Conservation (phyloP, 1,284 basidiomycete genomes). For the Pholiota adiposa region DNA sequence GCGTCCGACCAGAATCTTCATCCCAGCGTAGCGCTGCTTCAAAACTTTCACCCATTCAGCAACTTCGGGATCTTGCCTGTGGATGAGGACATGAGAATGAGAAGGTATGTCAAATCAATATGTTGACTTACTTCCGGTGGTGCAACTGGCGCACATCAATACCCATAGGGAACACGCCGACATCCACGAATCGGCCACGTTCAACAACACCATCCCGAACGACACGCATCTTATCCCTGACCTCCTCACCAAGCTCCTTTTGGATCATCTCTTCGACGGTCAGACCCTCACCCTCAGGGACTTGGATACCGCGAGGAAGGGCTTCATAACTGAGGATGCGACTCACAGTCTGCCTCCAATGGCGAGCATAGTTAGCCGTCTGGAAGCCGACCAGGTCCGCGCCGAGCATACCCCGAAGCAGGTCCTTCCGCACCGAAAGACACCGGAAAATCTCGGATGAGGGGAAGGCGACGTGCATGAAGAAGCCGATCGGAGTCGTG, state of each 20-base stretch:
- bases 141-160: constrained; percentile 80
- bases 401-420: constrained; percentile 78
- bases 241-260: constrained; percentile 23
- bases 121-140: constrained; percentile 59
- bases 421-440: constrained; percentile 66
- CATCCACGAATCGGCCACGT: constrained; percentile 73
- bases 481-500: constrained; percentile 82
- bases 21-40: constrained; percentile 79
- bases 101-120: constrained; percentile 1
- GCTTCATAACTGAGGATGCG: constrained; percentile 84
- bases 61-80: constrained; percentile 77
- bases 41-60: constrained; percentile 80
- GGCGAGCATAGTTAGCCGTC: constrained; percentile 79
- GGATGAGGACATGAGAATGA: not conserved
- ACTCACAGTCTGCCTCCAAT: constrained; percentile 84
- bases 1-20: constrained; percentile 85
- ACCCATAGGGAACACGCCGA: constrained; percentile 89
- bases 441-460: constrained; percentile 89
- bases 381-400: constrained; percentile 75
- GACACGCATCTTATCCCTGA: constrained; percentile 3
- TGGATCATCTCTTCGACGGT: constrained; percentile 22
- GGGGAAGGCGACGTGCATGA: constrained; percentile 89
- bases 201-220: constrained; percentile 30
- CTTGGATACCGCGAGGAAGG: constrained; percentile 82
- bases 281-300: constrained; percentile 39